These are phyloP conservation scores for Rhynchospora tenuis DNA, from an alignment of 176 grass and related monocot genomes.

Conservation along the genomic window DNA sequence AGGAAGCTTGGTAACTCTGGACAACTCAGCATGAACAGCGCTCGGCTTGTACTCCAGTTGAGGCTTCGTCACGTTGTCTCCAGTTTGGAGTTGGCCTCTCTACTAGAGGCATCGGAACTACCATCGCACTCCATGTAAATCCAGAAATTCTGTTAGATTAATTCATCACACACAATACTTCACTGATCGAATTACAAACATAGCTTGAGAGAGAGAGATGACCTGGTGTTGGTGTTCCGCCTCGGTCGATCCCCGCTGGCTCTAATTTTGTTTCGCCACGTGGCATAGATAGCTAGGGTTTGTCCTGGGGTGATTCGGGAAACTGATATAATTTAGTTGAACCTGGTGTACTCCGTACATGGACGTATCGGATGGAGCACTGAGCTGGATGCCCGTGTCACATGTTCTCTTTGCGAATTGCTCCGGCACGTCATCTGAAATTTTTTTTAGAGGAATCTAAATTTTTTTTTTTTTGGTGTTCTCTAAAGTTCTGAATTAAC, in stretches of 20 bases:
- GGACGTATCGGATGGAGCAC: too few relatives aligned
- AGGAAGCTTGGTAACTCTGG: slow-evolving; percentile 56
- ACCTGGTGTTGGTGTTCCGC: not conserved
- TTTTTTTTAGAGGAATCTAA: too few relatives aligned
- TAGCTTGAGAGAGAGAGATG: not conserved
- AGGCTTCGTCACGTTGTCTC: slow-evolving; percentile 18
- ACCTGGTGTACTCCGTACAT: not conserved
- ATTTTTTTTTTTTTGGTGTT: too few relatives aligned
- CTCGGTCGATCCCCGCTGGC: not conserved
- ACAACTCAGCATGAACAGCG: slow-evolving; percentile 42
- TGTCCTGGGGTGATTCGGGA: not conserved
- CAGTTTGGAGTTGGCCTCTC: not conserved
- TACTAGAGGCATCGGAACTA: not conserved
- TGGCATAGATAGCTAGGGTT: not conserved
- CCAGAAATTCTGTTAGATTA: not conserved
- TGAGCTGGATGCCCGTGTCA: too few relatives aligned
- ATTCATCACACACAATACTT: too few relatives aligned
- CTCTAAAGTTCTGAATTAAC: too few relatives aligned
- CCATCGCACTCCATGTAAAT: not conserved
- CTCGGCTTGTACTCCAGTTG: too few relatives aligned
- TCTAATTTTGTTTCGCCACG: not conserved
- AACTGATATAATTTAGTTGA: not conserved
- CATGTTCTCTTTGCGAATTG: too few relatives aligned
- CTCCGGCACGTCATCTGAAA: too few relatives aligned
- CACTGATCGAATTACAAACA: too few relatives aligned